Evolutionary conservation across 2,329 filamentous ascomycete genomes (phyloP).

Genomic region (Xylariaceae sp.): DNA sequence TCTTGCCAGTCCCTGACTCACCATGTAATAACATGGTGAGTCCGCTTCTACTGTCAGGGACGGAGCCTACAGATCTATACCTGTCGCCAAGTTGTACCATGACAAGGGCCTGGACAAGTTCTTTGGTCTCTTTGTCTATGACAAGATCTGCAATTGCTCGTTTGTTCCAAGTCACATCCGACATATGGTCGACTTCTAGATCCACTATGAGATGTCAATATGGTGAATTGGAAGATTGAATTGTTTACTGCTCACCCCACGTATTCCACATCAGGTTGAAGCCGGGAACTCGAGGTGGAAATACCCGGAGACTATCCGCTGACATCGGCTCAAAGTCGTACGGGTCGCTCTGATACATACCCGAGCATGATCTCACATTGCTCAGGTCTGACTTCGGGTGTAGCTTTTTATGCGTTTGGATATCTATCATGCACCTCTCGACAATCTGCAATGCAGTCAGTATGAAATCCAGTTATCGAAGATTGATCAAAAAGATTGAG

Average conservation of each 20-base stretch:
- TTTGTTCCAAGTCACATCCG: conserved; percentile 3
- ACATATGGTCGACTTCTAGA: neutral
- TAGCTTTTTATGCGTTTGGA: neutral
- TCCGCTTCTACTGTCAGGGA: conserved; percentile 9
- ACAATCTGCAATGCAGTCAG: neutral
- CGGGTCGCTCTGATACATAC: neutral
- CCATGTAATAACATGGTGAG: conserved; percentile 9
- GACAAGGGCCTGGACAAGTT: conserved; percentile 2
- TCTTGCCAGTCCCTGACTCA: conserved; percentile 9
- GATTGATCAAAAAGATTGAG: neutral
- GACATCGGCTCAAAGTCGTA: neutral
- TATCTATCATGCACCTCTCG: neutral
- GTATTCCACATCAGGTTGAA: neutral
- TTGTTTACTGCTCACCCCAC: neutral
- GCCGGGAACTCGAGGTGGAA: neutral
- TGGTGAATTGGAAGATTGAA: neutral
- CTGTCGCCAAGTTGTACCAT: neutral
- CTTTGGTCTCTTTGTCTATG: neutral
- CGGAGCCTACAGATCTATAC: neutral
- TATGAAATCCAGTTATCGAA: neutral
- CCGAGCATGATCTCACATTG: neutral
- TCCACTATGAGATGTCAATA: neutral
- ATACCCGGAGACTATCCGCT: neutral
- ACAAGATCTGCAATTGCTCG: neutral
- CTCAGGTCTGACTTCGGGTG: neutral